These are phyloP conservation scores for Phialophora expanda DNA, from an alignment of 2,329 filamentous ascomycete genomes.

Conservation along the genomic window DNA sequence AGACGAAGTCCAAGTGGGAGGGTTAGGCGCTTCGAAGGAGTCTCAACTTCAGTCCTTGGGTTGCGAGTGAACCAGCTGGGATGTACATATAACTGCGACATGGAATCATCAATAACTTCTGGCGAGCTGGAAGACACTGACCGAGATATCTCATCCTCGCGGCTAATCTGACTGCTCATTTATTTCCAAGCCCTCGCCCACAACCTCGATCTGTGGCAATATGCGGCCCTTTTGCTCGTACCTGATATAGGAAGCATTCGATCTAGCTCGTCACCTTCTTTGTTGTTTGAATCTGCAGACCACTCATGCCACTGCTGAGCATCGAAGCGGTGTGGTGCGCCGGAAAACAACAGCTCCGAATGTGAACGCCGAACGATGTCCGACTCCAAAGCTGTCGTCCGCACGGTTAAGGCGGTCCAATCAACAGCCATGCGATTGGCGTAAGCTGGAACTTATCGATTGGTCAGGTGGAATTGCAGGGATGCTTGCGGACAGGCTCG, in stretches of 20 bases:
- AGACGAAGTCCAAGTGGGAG: neutral
- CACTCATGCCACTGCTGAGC: neutral
- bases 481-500: neutral
- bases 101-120: neutral
- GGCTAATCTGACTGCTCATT: neutral
- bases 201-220: neutral
- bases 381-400: neutral
- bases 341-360: neutral
- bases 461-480: neutral
- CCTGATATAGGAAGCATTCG: too few species aligned
- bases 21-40: neutral
- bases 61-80: neutral
- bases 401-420: neutral
- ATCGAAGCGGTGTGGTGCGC: neutral
- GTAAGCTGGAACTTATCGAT: neutral
- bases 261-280: too few species aligned
- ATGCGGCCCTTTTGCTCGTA: neutral
- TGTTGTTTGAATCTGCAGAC: neutral
- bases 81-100: neutral
- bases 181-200: neutral
- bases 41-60: neutral
- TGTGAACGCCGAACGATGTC: conserved; percentile 4
- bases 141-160: neutral
- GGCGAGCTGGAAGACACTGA: neutral
- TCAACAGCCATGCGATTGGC: neutral